Evolutionary conservation across 192 early-diverging fungal species (phyloP).

Genomic region (Backusella macrospora): DNA sequence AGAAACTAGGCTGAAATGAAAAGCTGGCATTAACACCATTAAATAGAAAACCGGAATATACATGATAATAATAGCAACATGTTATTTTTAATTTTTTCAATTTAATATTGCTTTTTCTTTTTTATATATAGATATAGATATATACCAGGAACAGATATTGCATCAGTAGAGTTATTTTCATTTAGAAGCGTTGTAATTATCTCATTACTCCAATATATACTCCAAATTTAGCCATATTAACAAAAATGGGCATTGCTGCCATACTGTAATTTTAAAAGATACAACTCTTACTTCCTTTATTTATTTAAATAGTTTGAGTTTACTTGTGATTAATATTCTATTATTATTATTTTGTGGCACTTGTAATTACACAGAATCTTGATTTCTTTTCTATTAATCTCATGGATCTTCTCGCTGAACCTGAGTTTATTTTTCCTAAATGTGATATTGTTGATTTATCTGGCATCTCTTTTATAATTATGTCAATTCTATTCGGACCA

Average conservation of each 20-base stretch:
- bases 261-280: too few species aligned
- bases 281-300: too few species aligned
- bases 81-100: not conserved
- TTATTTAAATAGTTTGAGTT: too few species aligned
- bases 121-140: not conserved
- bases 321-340: too few species aligned
- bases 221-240: constrained; percentile 5
- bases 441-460: too few species aligned
- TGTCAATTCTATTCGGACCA: too few species aligned
- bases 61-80: not conserved
- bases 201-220: constrained; percentile 44
- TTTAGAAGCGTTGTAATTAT: constrained; percentile 59
- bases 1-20: constrained; percentile 59
- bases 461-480: too few species aligned
- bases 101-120: not conserved
- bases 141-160: constrained; percentile 63
- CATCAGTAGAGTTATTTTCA: constrained; percentile 72
- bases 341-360: too few species aligned
- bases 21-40: constrained; percentile 42
- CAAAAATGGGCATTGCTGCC: constrained; percentile 12
- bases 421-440: too few species aligned
- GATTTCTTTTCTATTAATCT: too few species aligned
- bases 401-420: too few species aligned
- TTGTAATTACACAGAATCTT: too few species aligned
- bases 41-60: constrained; percentile 61